Evolutionary conservation across 371 early-diverging fungal species (phyloP).

Genomic region (Basidiobolus heterosporus): DNA sequence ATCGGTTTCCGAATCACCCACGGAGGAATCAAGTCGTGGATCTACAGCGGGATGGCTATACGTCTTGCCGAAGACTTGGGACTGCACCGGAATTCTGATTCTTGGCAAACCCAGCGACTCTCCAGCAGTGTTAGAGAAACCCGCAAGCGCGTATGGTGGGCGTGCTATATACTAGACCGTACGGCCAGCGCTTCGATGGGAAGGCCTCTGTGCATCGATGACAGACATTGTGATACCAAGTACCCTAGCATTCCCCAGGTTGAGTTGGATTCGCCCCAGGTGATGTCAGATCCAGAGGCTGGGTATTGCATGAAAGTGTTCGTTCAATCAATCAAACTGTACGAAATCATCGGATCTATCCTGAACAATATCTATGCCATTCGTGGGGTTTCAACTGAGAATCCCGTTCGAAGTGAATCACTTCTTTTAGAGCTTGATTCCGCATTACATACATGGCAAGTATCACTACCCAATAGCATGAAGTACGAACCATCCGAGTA

Average conservation of each 20-base stretch:
- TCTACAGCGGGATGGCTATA: conserved; percentile 28
- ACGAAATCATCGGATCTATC: no score
- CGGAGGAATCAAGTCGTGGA: conserved; percentile 8
- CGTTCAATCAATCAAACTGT: no score
- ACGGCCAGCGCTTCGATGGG: conserved; percentile 19
- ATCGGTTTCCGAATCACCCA: conserved; percentile 8
- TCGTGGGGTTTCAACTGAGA: no score
- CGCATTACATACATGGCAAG: no score
- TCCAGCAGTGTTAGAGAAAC: conserved; percentile 32
- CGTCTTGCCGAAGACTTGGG: conserved; percentile 46
- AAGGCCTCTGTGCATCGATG: conserved; percentile 27
- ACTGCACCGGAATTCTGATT: conserved; percentile 26
- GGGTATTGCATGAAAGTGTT: no score
- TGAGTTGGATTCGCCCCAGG: not conserved
- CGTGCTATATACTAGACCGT: conserved; percentile 37
- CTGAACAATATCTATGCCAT: no score
- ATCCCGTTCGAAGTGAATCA: no score
- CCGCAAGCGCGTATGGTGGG: conserved; percentile 43
- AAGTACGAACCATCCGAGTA: no score
- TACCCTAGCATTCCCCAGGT: not conserved
- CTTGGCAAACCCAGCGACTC: conserved; percentile 18
- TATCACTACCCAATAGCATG: no score
- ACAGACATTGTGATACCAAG: conserved; percentile 25
- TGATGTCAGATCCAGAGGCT: no score
- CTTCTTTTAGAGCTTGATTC: no score